These are phyloP conservation scores for Reutealis trisperma DNA, from an alignment of 345 rosid genomes.

Conservation along the genomic window DNA sequence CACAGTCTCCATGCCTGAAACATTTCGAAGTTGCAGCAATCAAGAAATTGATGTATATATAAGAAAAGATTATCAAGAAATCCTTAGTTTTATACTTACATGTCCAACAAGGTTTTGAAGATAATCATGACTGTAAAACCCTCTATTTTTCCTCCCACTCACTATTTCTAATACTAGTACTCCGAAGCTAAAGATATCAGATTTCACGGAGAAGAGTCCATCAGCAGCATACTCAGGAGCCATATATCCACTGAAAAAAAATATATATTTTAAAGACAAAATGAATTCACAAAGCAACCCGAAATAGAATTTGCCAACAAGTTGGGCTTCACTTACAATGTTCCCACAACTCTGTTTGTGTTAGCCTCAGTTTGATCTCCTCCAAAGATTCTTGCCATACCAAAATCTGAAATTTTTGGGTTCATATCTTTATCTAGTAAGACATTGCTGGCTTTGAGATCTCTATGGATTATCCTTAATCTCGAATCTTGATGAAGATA, in stretches of 20 bases:
- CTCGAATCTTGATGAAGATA: conserved; percentile 58
- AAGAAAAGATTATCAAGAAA: no score
- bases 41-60: no score
- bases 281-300: not conserved
- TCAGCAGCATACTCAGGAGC: conserved; percentile 28
- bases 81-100: not conserved
- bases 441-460: conserved; percentile 27
- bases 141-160: conserved; percentile 21
- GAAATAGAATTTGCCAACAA: not conserved
- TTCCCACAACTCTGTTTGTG: conserved; percentile 25
- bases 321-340: conserved; percentile 11
- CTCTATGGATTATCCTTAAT: conserved; percentile 48
- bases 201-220: conserved; percentile 25
- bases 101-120: conserved; percentile 24
- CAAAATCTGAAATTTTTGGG: conserved; percentile 29
- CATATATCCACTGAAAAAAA: conserved; percentile 23
- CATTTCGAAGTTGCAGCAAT: no score
- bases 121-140: conserved; percentile 17
- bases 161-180: conserved; percentile 23
- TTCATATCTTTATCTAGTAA: conserved; percentile 22
- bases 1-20: conserved; percentile 37
- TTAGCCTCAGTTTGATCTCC: conserved; percentile 25
- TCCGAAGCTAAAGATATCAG: conserved; percentile 27
- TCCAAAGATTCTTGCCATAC: conserved; percentile 20
- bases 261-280: not conserved